phyloP scores from a whole-genome alignment of 345 rosid genomes.

The Theobroma cacao region DNA sequence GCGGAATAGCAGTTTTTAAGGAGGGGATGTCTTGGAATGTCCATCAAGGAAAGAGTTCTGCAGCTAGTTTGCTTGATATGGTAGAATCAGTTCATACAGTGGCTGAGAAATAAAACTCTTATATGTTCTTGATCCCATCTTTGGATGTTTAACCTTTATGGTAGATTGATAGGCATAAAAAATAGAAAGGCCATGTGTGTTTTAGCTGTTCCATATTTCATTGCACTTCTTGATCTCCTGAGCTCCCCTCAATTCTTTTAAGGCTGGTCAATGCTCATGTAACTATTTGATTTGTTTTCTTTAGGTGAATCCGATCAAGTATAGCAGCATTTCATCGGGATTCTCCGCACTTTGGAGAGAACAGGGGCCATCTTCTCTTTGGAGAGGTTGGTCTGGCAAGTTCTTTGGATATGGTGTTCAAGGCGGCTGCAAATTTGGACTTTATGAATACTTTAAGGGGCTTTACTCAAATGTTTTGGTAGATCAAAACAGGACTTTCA shows the following conservation, averaged over 20 bases:
- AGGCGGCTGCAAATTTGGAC: conserved; percentile 69
- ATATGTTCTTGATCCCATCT: background rate
- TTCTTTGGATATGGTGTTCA: conserved; percentile 63
- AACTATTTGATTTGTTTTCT: background rate
- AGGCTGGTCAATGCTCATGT: background rate
- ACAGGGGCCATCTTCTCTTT: conserved; percentile 62
- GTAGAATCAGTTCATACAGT: background rate
- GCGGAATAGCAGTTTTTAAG: background rate
- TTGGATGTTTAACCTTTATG: background rate
- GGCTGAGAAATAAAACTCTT: background rate
- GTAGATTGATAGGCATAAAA: background rate
- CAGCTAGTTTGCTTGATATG: background rate
- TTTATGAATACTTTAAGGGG: conserved; percentile 66
- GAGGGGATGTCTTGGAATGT: background rate
- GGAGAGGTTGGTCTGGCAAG: conserved; percentile 74
- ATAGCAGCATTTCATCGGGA: conserved; percentile 49
- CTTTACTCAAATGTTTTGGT: conserved; percentile 45
- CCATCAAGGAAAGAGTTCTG: background rate
- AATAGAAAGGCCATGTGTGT: background rate
- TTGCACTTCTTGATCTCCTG: background rate
- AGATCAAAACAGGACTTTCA: conserved; percentile 32
- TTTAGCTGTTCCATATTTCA: background rate
- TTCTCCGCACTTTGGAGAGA: conserved; percentile 57
- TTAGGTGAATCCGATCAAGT: conserved; percentile 63
- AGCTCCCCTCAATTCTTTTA: too few species aligned